Conservation (phyloP, 106 monocot genomes). For the Ottelia alismoides region DNA sequence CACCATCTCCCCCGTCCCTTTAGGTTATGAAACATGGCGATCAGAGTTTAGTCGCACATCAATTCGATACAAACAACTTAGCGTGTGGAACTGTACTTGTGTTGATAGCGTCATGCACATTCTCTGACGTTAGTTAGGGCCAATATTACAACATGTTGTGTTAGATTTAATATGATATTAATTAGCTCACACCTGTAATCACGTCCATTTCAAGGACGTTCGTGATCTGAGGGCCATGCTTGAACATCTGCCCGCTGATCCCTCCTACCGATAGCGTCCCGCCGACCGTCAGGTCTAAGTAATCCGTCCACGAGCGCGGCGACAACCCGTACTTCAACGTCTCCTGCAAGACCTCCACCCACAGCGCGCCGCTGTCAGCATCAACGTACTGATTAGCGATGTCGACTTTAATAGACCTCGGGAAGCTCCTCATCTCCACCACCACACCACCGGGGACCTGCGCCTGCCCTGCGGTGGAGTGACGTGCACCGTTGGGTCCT, state of each 20-base stretch:
- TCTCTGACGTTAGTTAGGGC: too few species aligned
- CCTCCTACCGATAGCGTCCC: slow-evolving; percentile 85
- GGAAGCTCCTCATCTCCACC: slow-evolving; percentile 36
- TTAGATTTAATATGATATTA: too few species aligned
- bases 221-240: slow-evolving; percentile 74
- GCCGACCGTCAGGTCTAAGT: slow-evolving; percentile 65
- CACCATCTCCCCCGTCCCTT: slow-evolving; percentile 69
- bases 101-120: too few species aligned
- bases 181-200: slow-evolving; percentile 44
- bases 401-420: background rate
- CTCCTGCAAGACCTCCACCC: slow-evolving; percentile 62
- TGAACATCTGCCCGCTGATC: slow-evolving; percentile 84
- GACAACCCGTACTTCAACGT: slow-evolving; percentile 55
- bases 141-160: too few species aligned
- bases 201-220: slow-evolving; percentile 79
- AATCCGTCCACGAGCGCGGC: slow-evolving; percentile 89
- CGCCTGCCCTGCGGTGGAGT: slow-evolving; percentile 76
- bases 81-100: too few species aligned
- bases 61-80: too few species aligned
- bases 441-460: slow-evolving; percentile 51
- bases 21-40: background rate
- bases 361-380: slow-evolving; percentile 76
- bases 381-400: slow-evolving; percentile 37
- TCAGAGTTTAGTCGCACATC: background rate
- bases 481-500: slow-evolving; percentile 80